Evolutionary conservation across 2,329 filamentous ascomycete genomes (phyloP).

Genomic region (Colletotrichum aenigma): DNA sequence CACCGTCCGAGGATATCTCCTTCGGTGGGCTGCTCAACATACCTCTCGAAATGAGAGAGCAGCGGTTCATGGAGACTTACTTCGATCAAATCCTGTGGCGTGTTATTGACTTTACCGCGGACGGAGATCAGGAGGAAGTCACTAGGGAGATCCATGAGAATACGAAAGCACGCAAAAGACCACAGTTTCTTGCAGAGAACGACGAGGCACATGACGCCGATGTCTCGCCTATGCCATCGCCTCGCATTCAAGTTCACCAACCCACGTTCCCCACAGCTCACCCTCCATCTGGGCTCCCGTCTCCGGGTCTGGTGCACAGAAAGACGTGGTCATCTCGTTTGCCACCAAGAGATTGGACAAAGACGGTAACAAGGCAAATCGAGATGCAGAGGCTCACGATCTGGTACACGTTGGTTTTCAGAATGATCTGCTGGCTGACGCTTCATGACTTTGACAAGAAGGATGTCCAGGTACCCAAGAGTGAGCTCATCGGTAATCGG

Average conservation of each 20-base stretch:
- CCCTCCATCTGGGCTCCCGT: neutral
- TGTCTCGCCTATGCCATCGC: neutral
- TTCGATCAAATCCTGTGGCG: neutral
- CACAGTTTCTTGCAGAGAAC: too few species aligned
- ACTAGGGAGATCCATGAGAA: neutral
- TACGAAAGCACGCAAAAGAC: too few species aligned
- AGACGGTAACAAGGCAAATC: neutral
- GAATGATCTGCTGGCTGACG: conserved; percentile 41
- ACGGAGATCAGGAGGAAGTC: neutral
- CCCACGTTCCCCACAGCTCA: neutral
- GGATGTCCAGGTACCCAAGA: conserved; percentile 34
- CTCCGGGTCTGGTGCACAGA: neutral
- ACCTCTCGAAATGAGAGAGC: neutral
- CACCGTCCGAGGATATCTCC: neutral
- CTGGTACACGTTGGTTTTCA: conserved; percentile 37
- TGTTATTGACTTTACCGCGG: neutral
- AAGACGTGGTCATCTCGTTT: neutral
- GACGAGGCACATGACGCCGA: too few species aligned
- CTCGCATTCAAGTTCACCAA: neutral
- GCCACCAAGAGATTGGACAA: neutral
- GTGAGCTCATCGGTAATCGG: conserved; percentile 35
- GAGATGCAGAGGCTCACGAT: conserved; percentile 20
- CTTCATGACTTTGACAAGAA: conserved; percentile 41
- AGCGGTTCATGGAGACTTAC: conserved; percentile 8
- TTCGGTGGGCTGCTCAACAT: neutral